Base-by-base conservation (phyloP, 805 yeast species). In the Teunomyces atbi region DNA sequence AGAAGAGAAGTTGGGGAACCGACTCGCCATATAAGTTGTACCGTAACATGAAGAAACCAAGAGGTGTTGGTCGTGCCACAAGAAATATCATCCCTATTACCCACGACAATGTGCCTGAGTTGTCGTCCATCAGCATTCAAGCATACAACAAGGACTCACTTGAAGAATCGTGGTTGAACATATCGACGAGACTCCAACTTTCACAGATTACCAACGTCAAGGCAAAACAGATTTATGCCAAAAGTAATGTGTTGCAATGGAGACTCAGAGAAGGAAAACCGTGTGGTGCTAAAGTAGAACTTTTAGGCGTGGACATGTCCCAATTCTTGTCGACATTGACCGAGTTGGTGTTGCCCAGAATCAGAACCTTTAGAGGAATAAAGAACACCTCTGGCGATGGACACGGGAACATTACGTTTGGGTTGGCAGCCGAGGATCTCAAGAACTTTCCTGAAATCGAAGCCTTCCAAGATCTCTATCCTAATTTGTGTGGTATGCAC, bases 161-260 rank as follows among this genome's bases (percentile, higher is more conserved):
- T 54, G 83, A 79, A 47, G 82, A 84, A 57, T 77, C 82, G 37
- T 83, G 89, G 69, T 73, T 82, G 50, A 88, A 89, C 26, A 79
- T 90, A 46, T 78, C 90, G 28, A 89, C 96, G 8, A 74, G 81
- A 43, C 75, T 89, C 49, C 92, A 87, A 68, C 62, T 94, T 47
- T 95, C 94, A 58, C 98, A 92, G 65, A 86, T 94, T 58, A 92
- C 99, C n/a, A 96, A 96, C 50, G 82, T 77, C 50, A 88, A 89
- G 64, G 90, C 97, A 32, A 71, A 74, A 50, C 78, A 85, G 19
- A 71, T 89, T 13, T 86, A 73, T 61, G 85, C 95, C 35, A 86
- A 81, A 60, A 77, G 88, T 7, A 89, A 89, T 66, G 87, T 89
- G 28, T 85, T 91, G 45, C 78, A 81, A 39, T 91, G 96, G 96